phyloP scores from a whole-genome alignment of 1,284 basidiomycete genomes.

The Caloboletus firmus region DNA sequence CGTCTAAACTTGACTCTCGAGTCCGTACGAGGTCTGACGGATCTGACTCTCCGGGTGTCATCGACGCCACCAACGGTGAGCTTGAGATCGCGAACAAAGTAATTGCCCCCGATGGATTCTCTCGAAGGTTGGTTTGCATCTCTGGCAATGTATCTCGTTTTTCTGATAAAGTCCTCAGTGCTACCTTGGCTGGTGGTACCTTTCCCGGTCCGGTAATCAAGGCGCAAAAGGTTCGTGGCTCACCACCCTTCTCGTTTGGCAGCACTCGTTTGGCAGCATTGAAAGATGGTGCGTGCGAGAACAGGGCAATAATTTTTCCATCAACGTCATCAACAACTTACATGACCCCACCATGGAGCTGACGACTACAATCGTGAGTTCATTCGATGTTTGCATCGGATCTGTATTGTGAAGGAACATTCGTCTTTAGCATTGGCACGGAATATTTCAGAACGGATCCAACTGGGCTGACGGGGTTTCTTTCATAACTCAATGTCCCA shows the following conservation, averaged over 20 bases:
- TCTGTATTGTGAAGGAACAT: not conserved
- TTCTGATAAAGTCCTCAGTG: conserved; percentile 14
- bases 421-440: conserved; percentile 40
- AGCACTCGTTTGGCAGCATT: too few species aligned
- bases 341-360: conserved; percentile 27
- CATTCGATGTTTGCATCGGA: not conserved
- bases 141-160: not conserved
- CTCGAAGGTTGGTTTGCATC: conserved; percentile 27
- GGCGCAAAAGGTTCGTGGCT: conserved; percentile 30
- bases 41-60: conserved; percentile 5
- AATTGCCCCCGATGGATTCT: conserved; percentile 37
- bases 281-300: not conserved
- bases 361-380: conserved; percentile 32
- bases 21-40: conserved; percentile 1
- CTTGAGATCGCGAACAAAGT: conserved; percentile 33
- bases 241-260: not conserved
- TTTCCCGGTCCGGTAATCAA: conserved; percentile 35
- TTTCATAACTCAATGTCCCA: conserved; percentile 49
- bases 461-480: conserved; percentile 37
- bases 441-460: conserved; percentile 35
- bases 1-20: conserved; percentile 4
- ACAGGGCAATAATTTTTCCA: conserved; percentile 29
- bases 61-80: conserved; percentile 25
- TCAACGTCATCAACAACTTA: conserved; percentile 32
- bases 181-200: conserved; percentile 28